Evolutionary conservation across 1,139 yeast genomes (phyloP).

Genomic region (Blastobotrys capitulatus): DNA sequence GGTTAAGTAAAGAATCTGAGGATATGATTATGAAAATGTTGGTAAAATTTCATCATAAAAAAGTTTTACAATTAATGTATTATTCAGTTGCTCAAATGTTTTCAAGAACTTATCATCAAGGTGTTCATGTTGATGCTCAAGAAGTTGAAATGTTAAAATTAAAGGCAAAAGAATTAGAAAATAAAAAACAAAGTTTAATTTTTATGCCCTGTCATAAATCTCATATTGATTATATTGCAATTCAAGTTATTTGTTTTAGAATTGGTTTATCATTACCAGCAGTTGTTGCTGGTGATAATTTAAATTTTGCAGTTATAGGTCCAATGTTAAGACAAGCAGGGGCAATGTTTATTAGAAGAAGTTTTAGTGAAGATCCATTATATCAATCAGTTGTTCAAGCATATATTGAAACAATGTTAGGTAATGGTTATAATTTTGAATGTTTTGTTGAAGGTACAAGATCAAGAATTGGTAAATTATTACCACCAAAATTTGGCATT

Average conservation of each 20-base stretch:
- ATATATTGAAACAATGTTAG: constrained; percentile 47
- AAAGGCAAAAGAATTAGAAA: constrained; percentile 33
- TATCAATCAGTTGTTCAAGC: constrained; percentile 51
- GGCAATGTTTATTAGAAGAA: constrained; percentile 39
- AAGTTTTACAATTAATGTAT: constrained; percentile 32
- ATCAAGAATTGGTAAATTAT: constrained; percentile 59
- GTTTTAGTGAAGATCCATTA: constrained; percentile 48
- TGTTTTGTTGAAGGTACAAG: constrained; percentile 66
- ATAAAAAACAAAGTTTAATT: constrained; percentile 35
- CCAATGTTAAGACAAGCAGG: constrained; percentile 37
- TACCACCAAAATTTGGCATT: constrained; percentile 62
- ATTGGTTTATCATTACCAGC: constrained; percentile 54
- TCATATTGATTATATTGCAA: constrained; percentile 58
- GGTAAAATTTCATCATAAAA: constrained; percentile 33
- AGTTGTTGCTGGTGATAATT: constrained; percentile 65
- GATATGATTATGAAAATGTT: constrained; percentile 32
- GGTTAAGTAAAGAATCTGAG: constrained; percentile 31
- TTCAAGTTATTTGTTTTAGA: constrained; percentile 53
- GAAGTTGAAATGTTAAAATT: constrained; percentile 33
- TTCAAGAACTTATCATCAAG: constrained; percentile 39
- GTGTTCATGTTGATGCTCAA: constrained; percentile 36
- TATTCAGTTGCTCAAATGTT: constrained; percentile 37
- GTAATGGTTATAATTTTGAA: constrained; percentile 51
- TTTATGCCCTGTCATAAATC: constrained; percentile 54
- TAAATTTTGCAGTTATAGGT: constrained; percentile 59